Evolutionary conservation across 495 filamentous ascomycete species (phyloP), one percentile per base, ranked within the genome.

Genomic region (Daldinia caldariorum): DNA sequence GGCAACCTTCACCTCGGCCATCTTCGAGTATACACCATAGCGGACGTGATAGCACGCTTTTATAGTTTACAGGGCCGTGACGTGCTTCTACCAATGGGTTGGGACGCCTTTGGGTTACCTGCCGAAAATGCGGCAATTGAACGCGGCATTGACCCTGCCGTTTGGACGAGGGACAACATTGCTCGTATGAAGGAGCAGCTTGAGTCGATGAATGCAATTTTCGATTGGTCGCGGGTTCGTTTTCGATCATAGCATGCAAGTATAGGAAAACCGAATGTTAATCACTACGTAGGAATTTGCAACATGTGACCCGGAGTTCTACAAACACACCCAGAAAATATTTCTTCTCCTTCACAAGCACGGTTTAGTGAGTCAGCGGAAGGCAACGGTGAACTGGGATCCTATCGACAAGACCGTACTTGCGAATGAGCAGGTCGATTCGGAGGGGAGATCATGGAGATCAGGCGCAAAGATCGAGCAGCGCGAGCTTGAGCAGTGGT

Each of bases 41-140:
- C 93, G 39, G 93, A 97, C 80, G 90, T 93, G 3, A 79, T 97
- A 34, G 88, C 92, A 14, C 85, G 93, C 13, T 96, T 90, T 71
- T 88, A 89, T 70, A 86, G 85, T 8, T 90, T 97, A 83, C 87
- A 88, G 58, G 93, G 93, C 3, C 82, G 88, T 74, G 80, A 91
- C 58, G 93, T 97, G 34, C 76, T 96, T 22, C 87, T 95, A 57
- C 93, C 93, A 31, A 96, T 97, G 88, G 93, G 92, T 3, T 97
- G 93, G 93, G 93, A 97, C 83, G 92, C 92, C 18, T 96, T 97
- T 76, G 93, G 93, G 3, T 81, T 97, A 45, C 93, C 93, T 8
- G 93, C 93, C 38, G 93, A 97, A 80, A 97, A 97, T 80, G 93
- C 93, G 16, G 93, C 93, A n/a, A 94, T 97, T 65, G 92, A 96